phyloP scores from a whole-genome alignment of 2,329 filamentous ascomycete species.

The Periconia digitata region DNA sequence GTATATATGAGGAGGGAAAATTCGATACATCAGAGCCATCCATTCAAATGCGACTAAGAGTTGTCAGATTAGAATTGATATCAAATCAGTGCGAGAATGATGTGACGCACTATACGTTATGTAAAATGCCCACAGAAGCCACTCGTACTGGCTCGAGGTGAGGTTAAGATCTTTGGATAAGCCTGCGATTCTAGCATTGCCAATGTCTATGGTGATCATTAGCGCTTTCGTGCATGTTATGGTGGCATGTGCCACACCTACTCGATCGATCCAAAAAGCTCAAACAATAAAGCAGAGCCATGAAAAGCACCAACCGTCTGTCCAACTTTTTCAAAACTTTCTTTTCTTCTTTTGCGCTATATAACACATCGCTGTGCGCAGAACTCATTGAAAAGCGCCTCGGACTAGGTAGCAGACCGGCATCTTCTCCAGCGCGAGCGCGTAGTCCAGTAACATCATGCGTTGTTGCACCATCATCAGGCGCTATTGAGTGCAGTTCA shows the following conservation, averaged over 20 bases:
- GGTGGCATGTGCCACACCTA: slow-evolving; percentile 42
- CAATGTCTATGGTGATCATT: slow-evolving; percentile 51
- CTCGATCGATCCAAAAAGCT: slow-evolving; percentile 86
- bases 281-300: slow-evolving; percentile 80
- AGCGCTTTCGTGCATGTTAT: slow-evolving; percentile 8
- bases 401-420: slow-evolving; percentile 19
- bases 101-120: slow-evolving; percentile 53
- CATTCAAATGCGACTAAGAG: slow-evolving; percentile 65
- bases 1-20: slow-evolving; percentile 64
- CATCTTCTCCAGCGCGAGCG: slow-evolving; percentile 26
- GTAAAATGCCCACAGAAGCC: slow-evolving; percentile 65
- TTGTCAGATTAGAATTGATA: not conserved
- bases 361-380: slow-evolving; percentile 53
- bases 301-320: slow-evolving; percentile 73
- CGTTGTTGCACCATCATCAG: slow-evolving; percentile 2
- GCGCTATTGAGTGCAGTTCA: slow-evolving; percentile 24
- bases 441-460: slow-evolving; percentile 11
- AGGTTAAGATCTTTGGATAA: slow-evolving; percentile 57
- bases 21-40: slow-evolving; percentile 65
- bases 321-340: slow-evolving; percentile 76
- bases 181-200: slow-evolving; percentile 65
- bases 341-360: slow-evolving; percentile 70
- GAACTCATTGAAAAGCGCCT: slow-evolving; percentile 27
- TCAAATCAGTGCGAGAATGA: not conserved
- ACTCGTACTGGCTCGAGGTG: slow-evolving; percentile 60